phyloP scores from a whole-genome alignment of 1,139 yeast genomes.

The Scheffersomyces cryptocercus region DNA sequence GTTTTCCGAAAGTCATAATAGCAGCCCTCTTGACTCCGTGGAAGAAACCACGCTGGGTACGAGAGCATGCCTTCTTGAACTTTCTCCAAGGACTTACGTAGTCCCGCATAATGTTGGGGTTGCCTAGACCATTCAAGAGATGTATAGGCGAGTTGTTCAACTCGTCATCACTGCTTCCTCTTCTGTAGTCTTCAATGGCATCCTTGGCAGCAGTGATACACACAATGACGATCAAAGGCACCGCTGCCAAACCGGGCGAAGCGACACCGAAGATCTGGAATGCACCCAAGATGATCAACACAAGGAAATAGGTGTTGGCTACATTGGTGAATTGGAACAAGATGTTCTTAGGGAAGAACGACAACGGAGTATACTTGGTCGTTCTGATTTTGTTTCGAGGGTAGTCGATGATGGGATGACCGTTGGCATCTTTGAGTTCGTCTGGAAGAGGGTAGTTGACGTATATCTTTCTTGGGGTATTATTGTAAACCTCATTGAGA shows the following conservation, averaged over 20 bases:
- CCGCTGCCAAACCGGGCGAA: slow-evolving; percentile 86
- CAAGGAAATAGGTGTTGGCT: slow-evolving; percentile 85
- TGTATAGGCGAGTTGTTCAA: slow-evolving; percentile 87
- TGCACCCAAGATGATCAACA: slow-evolving; percentile 79
- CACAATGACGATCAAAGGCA: slow-evolving; percentile 91
- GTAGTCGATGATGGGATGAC: slow-evolving; percentile 57
- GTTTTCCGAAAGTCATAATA: slow-evolving; percentile 32
- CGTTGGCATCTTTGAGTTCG: slow-evolving; percentile 34
- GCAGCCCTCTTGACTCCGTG: slow-evolving; percentile 23
- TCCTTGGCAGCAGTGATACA: slow-evolving; percentile 86
- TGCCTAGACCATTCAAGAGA: slow-evolving; percentile 65
- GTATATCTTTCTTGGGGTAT: slow-evolving; percentile 38
- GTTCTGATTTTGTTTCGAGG: slow-evolving; percentile 93
- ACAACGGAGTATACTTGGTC: slow-evolving; percentile 88
- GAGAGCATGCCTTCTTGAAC: slow-evolving; percentile 52
- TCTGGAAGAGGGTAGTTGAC: slow-evolving; percentile 40
- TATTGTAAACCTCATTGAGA: slow-evolving; percentile 35
- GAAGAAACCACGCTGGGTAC: slow-evolving; percentile 15
- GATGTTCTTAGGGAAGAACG: slow-evolving; percentile 86
- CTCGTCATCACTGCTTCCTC: slow-evolving; percentile 78
- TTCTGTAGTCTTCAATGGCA: slow-evolving; percentile 89
- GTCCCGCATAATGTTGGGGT: slow-evolving; percentile 77
- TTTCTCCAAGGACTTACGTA: slow-evolving; percentile 64
- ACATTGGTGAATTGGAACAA: slow-evolving; percentile 79
- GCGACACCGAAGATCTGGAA: slow-evolving; percentile 91